phyloP scores from a whole-genome alignment of 768 basidiomycete species.

The Calocybe indica region DNA sequence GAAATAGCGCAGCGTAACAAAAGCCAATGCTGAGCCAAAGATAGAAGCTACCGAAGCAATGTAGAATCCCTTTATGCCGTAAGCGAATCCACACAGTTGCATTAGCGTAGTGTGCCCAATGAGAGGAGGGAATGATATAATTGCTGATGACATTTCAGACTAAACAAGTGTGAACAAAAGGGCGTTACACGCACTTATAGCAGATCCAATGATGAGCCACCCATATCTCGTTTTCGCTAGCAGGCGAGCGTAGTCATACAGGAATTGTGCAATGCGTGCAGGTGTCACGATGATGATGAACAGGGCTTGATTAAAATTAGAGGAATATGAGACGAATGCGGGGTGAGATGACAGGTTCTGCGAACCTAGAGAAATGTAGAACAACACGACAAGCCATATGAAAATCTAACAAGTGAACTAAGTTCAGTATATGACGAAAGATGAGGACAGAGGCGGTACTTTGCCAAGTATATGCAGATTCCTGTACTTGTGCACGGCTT shows the following conservation, averaged over 20 bases:
- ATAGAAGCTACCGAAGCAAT: slow-evolving; percentile 58
- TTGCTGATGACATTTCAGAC: slow-evolving; percentile 21
- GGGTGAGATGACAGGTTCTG: background rate
- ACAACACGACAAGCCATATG: slow-evolving; percentile 51
- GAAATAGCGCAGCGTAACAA: slow-evolving; percentile 51
- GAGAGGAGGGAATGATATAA: slow-evolving; percentile 52
- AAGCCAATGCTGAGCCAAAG: slow-evolving; percentile 56
- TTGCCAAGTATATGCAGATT: slow-evolving; percentile 50
- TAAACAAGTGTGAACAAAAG: background rate
- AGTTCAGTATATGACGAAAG: slow-evolving; percentile 7
- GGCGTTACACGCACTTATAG: slow-evolving; percentile 40
- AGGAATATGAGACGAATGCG: background rate
- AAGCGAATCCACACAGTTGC: slow-evolving; percentile 77
- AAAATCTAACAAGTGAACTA: slow-evolving; percentile 35
- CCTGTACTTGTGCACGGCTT: slow-evolving; percentile 36
- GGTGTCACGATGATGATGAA: slow-evolving; percentile 54
- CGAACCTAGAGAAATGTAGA: slow-evolving; percentile 45
- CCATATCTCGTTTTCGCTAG: slow-evolving; percentile 57
- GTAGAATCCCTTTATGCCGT: slow-evolving; percentile 71
- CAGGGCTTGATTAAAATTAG: slow-evolving; percentile 15
- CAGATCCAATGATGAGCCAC: slow-evolving; percentile 46
- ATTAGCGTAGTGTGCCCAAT: slow-evolving; percentile 64
- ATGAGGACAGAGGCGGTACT: slow-evolving; percentile 24
- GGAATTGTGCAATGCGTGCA: slow-evolving; percentile 57
- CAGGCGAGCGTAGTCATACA: slow-evolving; percentile 63